Base-by-base conservation (phyloP, 1,139 yeast genomes). In the Kurtzmaniella quercitrusa region DNA sequence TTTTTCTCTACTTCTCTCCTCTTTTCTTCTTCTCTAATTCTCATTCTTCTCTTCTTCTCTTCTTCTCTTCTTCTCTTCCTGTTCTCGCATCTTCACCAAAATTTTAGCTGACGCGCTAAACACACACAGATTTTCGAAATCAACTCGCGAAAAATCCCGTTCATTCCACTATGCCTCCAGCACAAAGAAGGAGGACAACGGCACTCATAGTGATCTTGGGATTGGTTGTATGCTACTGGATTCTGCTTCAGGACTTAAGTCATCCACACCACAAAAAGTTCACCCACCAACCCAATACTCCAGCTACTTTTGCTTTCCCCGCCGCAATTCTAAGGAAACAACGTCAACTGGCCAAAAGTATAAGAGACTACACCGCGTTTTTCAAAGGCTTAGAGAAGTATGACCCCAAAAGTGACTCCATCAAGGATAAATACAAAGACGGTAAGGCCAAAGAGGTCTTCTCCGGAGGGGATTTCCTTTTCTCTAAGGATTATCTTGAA, bases 401-500 rank as follows among this genome's bases (percentile, higher is more conserved):
- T 46, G 54, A 55, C 10, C 60, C 66, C 11, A 48, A 55, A 12
- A 51, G 65, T 1, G 65, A 62, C 3, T 62, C 71, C 9, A 52
- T 72, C 40, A 73, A 71, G 49, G 66, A 48, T 38, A 59, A 63
- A 36, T 72, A 70, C 52, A 62, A 59, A 41, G 42, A 45, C 14
- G 63, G 55, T 18, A 59, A 60, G 42, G 76, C 75, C 6, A 54
- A 50, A 39, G 75, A 70, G 46, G 41, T 54, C 17, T 65, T 63
- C 42, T 49, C 63, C 14, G 46, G 45, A 25, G 56, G 50, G 12
- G 52, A 54, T n/a, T 63, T 66, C 44, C 49, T 68, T 7, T 67
- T 71, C 47, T 59, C 65, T 37, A 71, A 70, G 48, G 66, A 63
- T 18, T 69, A 68, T 47, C 60, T 72, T 43, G 73, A 68, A 47